phyloP scores from a whole-genome alignment of 176 grass and related monocot genomes.

The Eremochloa ophiuroides region DNA sequence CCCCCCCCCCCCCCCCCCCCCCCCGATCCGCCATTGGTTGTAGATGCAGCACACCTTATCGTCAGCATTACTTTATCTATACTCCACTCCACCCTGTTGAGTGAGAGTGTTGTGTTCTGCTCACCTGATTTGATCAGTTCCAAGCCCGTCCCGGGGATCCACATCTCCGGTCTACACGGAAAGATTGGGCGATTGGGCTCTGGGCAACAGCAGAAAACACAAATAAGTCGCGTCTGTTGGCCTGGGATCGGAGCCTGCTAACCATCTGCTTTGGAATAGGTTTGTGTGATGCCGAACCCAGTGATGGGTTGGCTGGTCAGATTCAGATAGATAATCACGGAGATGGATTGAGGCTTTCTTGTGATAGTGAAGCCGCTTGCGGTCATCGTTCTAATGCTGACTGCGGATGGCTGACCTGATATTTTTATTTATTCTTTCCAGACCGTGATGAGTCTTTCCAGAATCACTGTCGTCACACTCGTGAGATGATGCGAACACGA shows the following conservation, averaged over 20 bases:
- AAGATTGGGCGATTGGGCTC: neutral
- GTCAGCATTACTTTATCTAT: neutral
- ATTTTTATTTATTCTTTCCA: too few species aligned
- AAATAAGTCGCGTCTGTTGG: constrained; percentile 4
- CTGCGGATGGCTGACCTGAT: neutral
- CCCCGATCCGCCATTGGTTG: too few species aligned
- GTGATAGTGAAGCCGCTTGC: too few species aligned
- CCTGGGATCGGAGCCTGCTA: neutral
- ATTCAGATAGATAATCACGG: too few species aligned
- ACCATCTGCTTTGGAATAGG: neutral
- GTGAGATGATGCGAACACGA: neutral
- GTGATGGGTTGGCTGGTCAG: neutral
- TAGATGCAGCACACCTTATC: neutral
- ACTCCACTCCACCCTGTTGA: neutral
- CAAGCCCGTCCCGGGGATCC: neutral
- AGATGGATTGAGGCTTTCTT: too few species aligned
- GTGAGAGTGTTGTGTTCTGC: neutral
- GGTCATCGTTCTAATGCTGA: neutral
- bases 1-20: too few species aligned
- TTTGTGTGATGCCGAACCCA: neutral
- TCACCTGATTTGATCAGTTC: constrained; percentile 1
- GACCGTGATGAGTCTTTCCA: neutral
- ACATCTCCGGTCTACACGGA: neutral
- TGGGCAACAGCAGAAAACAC: neutral
- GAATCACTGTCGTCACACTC: neutral